Percentiles rank a stretch among this genome's conserved stretches.
Evolutionary conservation across 345 rosid species (phyloP).

Genomic region (Xanthoceras sorbifolium): DNA sequence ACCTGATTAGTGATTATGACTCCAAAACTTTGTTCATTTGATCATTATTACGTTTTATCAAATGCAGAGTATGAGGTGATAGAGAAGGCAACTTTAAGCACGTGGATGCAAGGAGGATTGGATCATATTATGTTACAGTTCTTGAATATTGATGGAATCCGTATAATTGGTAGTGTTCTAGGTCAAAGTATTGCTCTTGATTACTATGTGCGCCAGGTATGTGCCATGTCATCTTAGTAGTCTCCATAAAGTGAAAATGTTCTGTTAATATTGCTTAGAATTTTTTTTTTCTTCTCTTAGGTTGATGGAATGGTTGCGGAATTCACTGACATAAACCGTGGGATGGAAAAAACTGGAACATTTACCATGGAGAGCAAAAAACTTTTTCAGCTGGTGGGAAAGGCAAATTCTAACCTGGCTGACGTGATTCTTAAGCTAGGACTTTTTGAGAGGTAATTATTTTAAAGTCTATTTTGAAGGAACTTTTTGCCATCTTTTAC

Average conservation of each 20-base stretch:
- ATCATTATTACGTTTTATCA: constrained; percentile 28
- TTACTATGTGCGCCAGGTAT: constrained; percentile 96
- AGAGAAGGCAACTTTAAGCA: constrained; percentile 65
- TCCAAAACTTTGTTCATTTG: background rate
- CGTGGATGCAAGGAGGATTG: constrained; percentile 93
- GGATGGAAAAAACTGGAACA: constrained; percentile 94
- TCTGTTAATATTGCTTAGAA: background rate
- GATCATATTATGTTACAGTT: constrained; percentile 90
- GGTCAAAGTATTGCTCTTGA: constrained; percentile 98
- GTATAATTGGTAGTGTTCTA: constrained; percentile 90
- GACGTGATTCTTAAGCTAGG: constrained; percentile 97
- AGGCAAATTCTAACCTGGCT: constrained; percentile 91
- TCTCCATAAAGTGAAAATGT: background rate
- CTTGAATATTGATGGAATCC: constrained; percentile 84
- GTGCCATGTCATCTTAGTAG: constrained; percentile 7
- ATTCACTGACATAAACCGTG: constrained; percentile 93
- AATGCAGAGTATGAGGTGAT: constrained; percentile 88
- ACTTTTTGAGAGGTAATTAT: constrained; percentile 87
- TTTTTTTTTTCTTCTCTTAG: constrained; percentile 37
- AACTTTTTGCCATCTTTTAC: background rate
- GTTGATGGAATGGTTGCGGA: constrained; percentile 99
- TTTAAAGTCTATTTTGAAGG: background rate
- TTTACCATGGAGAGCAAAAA: constrained; percentile 94
- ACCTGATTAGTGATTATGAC: background rate
- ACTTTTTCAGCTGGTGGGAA: constrained; percentile 94